These are phyloP conservation scores for Carallia pectinifolia DNA, from an alignment of 345 rosid genomes.

Conservation along the genomic window DNA sequence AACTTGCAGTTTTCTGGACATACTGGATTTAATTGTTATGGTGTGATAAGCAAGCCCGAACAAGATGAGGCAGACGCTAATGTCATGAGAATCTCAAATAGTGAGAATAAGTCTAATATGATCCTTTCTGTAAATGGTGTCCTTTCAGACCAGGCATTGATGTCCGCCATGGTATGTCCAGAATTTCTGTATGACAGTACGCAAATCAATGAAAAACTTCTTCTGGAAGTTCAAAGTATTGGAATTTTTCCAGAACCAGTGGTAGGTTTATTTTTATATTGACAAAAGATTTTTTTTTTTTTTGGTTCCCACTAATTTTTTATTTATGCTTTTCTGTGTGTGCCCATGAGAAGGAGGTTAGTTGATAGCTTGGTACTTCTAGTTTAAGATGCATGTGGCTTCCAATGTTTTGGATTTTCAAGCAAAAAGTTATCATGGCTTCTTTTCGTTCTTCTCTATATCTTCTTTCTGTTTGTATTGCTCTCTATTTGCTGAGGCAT, in stretches of 20 bases:
- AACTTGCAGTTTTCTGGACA: constrained; percentile 36
- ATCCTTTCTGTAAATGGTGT: constrained; percentile 43
- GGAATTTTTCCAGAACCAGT: constrained; percentile 69
- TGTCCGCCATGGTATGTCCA: constrained; percentile 40
- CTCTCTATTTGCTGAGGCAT: too few relatives aligned
- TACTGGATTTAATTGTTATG: constrained; percentile 45
- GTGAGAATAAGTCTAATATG: constrained; percentile 38
- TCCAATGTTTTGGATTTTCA: constrained; percentile 5
- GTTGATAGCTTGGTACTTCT: background rate
- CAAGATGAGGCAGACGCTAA: constrained; percentile 54
- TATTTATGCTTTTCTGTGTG: background rate
- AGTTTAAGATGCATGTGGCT: background rate
- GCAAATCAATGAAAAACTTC: constrained; percentile 66
- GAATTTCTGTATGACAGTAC: constrained; percentile 56
- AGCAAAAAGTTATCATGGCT: constrained; percentile 1
- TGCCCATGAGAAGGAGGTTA: background rate
- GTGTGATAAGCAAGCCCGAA: constrained; percentile 44
- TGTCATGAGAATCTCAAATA: constrained; percentile 30
- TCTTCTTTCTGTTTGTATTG: background rate
- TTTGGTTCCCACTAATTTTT: background rate
- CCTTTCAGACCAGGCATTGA: constrained; percentile 40
- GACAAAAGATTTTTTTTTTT: background rate
- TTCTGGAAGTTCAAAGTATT: constrained; percentile 73
- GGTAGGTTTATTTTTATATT: constrained; percentile 45
- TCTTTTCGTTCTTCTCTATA: background rate